Percentiles rank a stretch among this genome's conserved stretches.
Conservation (phyloP, 208 protist species). For the Trypanosoma caninum region DNA sequence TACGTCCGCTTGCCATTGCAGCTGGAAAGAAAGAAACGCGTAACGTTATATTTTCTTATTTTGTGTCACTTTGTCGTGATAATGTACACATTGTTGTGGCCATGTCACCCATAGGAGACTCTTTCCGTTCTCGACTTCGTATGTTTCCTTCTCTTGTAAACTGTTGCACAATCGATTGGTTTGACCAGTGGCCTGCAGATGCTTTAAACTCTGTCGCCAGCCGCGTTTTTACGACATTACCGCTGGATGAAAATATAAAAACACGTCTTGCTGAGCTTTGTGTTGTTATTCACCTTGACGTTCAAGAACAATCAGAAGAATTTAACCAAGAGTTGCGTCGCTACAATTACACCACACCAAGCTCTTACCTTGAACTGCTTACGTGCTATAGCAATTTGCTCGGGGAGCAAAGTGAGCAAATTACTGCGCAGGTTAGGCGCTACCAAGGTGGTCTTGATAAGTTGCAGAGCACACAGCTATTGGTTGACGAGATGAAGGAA, state of each 20-base stretch:
- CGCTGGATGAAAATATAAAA: constrained; percentile 61
- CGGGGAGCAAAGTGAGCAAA: constrained; percentile 74
- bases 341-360: constrained; percentile 96
- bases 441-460: constrained; percentile 93
- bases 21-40: constrained; percentile 93
- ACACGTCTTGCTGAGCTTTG: constrained; percentile 81
- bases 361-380: constrained; percentile 95
- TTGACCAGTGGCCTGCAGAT: constrained; percentile 94
- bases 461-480: constrained; percentile 90
- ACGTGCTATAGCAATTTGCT: constrained; percentile 87
- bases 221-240: constrained; percentile 56
- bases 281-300: constrained; percentile 90
- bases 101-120: constrained; percentile 95
- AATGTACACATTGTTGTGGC: constrained; percentile 96
- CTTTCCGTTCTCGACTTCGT: constrained; percentile 93
- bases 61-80: constrained; percentile 92
- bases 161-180: constrained; percentile 98
- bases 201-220: constrained; percentile 91
- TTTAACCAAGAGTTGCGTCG: constrained; percentile 94
- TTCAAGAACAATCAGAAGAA: constrained; percentile 77
- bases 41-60: constrained; percentile 91
- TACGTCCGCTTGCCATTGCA: constrained; percentile 76
- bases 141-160: constrained; percentile 98
- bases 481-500: constrained; percentile 95
- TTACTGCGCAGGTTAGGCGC: constrained; percentile 67